Evolutionary conservation across 768 basidiomycete species (phyloP).

Genomic region (Hypsizygus marmoreus): DNA sequence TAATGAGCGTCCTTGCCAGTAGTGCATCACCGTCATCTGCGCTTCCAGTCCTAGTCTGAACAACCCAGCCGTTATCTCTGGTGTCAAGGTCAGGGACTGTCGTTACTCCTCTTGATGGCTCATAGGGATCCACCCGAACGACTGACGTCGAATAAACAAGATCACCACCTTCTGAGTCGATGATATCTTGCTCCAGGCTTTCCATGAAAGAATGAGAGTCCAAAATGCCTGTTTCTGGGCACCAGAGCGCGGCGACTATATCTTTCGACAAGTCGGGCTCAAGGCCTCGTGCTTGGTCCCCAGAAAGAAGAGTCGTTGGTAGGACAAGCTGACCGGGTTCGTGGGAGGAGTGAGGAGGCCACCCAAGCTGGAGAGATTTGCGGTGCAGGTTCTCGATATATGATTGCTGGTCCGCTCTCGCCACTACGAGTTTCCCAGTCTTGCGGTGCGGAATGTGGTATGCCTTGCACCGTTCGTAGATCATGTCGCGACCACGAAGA

Average conservation of each 20-base stretch:
- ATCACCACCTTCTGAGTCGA: constrained; percentile 65
- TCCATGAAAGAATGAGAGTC: constrained; percentile 86
- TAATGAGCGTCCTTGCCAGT: constrained; percentile 76
- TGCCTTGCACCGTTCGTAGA: constrained; percentile 74
- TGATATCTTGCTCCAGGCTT: constrained; percentile 80
- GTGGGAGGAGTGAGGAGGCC: constrained; percentile 45
- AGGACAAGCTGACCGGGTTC: constrained; percentile 38
- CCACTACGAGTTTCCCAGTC: constrained; percentile 91
- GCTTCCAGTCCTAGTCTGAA: constrained; percentile 70
- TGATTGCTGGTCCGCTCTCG: constrained; percentile 58
- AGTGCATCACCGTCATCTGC: constrained; percentile 56
- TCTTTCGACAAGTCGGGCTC: constrained; percentile 81
- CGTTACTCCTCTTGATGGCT: constrained; percentile 21
- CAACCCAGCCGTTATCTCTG: constrained; percentile 78
- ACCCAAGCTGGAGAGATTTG: constrained; percentile 57
- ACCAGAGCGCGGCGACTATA: constrained; percentile 76
- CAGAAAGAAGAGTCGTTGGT: constrained; percentile 68
- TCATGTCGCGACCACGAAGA: constrained; percentile 79
- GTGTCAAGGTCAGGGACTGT: constrained; percentile 27
- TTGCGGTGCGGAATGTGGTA: constrained; percentile 68
- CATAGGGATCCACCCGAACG: constrained; percentile 79
- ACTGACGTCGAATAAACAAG: constrained; percentile 80
- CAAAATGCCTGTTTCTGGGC: constrained; percentile 87
- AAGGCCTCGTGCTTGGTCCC: constrained; percentile 65
- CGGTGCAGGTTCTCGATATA: constrained; percentile 73